phyloP scores from a whole-genome alignment of 2,329 filamentous ascomycete genomes.

The Aureobasidium vineae region DNA sequence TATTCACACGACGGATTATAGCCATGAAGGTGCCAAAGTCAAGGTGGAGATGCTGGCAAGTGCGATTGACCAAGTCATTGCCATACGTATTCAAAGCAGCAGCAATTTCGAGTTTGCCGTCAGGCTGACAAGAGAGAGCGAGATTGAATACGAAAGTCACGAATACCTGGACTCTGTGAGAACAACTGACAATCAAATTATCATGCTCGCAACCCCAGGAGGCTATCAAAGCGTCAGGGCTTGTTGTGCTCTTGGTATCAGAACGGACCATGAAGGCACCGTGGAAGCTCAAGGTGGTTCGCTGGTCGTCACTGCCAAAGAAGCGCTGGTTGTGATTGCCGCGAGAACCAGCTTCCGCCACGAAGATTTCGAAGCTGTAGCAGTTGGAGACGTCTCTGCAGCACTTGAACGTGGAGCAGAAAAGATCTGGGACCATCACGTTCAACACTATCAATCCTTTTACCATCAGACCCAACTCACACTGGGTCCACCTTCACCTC shows the following conservation, averaged over 20 bases:
- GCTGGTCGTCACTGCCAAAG: conserved; percentile 41
- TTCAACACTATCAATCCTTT: conserved; percentile 28
- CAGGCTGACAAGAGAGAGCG: conserved; percentile 43
- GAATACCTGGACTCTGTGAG: conserved; percentile 46
- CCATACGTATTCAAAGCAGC: conserved; percentile 37
- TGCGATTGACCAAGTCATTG: conserved; percentile 45
- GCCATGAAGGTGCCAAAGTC: conserved; percentile 37
- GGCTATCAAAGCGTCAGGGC: conserved; percentile 1
- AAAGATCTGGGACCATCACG: conserved; percentile 2
- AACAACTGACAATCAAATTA: conserved; percentile 32
- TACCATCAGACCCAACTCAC: conserved; percentile 37
- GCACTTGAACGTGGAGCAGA: conserved; percentile 1
- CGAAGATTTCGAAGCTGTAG: not conserved
- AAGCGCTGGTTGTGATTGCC: conserved; percentile 42
- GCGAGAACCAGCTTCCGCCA: conserved; percentile 43
- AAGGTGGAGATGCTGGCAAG: conserved; percentile 46
- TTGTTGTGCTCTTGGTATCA: not conserved
- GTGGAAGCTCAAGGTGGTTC: not conserved
- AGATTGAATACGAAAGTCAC: conserved; percentile 47
- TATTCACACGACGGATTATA: conserved; percentile 42
- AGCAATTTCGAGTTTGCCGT: conserved; percentile 30
- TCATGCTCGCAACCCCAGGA: conserved; percentile 14
- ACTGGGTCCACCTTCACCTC: conserved; percentile 38
- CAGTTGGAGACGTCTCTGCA: not conserved
- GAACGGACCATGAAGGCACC: not conserved